These are phyloP conservation scores for Podaxis sp. DNA, from an alignment of 768 basidiomycete genomes.

Conservation along the genomic window DNA sequence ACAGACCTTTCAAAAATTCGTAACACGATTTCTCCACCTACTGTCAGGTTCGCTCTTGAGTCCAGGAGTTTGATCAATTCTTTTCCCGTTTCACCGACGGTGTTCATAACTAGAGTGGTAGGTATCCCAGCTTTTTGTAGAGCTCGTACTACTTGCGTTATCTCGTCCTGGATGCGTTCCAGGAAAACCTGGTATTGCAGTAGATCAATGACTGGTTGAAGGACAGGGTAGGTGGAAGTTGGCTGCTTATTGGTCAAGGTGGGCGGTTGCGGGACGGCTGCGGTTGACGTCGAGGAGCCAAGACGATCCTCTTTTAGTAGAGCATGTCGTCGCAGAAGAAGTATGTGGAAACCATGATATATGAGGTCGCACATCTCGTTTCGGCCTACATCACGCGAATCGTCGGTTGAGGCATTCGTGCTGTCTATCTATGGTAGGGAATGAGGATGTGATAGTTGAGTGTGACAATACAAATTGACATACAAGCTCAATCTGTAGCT, in stretches of 20 bases:
- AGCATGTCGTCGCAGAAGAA: slow-evolving; percentile 63
- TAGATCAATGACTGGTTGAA: slow-evolving; percentile 77
- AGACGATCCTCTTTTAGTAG: slow-evolving; percentile 43
- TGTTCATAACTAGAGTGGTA: slow-evolving; percentile 55
- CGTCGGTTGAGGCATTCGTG: not conserved
- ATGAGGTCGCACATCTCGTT: slow-evolving; percentile 61
- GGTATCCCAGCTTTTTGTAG: slow-evolving; percentile 55
- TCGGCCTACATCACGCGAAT: not conserved
- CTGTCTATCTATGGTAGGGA: slow-evolving; percentile 7
- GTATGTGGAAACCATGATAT: slow-evolving; percentile 59
- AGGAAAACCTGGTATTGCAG: slow-evolving; percentile 81
- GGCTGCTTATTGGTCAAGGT: not conserved
- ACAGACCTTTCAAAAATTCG: slow-evolving; percentile 67
- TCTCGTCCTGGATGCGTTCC: slow-evolving; percentile 55
- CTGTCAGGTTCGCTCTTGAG: slow-evolving; percentile 31
- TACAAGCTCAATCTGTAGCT: slow-evolving; percentile 75
- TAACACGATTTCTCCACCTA: slow-evolving; percentile 74
- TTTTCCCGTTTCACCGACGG: slow-evolving; percentile 67
- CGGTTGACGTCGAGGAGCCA: slow-evolving; percentile 22
- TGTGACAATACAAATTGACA: slow-evolving; percentile 21
- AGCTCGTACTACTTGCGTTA: slow-evolving; percentile 49
- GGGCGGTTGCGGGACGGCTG: not conserved
- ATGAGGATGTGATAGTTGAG: not conserved
- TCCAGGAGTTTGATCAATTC: slow-evolving; percentile 53
- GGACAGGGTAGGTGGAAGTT: slow-evolving; percentile 34